Percentiles rank a stretch among this genome's conserved stretches.
Conservation (phyloP, 306 rosid genomes). For the Vigna trinervia region DNA sequence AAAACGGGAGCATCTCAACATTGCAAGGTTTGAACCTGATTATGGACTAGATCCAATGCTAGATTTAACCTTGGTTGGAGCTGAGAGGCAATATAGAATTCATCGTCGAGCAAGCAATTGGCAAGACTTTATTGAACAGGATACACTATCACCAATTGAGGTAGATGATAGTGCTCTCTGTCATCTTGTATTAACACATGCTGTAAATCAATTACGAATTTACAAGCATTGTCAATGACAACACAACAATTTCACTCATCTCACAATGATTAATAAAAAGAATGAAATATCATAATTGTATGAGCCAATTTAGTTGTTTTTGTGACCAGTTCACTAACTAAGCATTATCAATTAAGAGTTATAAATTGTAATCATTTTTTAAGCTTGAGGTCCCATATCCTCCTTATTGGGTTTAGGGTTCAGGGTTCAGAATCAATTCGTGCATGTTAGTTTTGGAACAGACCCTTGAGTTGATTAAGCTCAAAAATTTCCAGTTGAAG, state of each 20-base stretch:
- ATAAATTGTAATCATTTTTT: slow-evolving; percentile 13
- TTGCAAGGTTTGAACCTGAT: slow-evolving; percentile 94
- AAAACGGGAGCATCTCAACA: slow-evolving; percentile 80
- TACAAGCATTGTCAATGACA: neutral
- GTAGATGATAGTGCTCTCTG: slow-evolving; percentile 49
- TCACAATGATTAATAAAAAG: neutral
- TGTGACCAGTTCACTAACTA: neutral
- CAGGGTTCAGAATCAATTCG: slow-evolving; percentile 6
- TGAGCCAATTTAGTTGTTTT: slow-evolving; percentile 2
- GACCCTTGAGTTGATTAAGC: slow-evolving; percentile 9
- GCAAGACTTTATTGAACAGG: slow-evolving; percentile 87
- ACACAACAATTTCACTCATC: slow-evolving; percentile 10
- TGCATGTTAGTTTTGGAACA: neutral
- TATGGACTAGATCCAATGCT: slow-evolving; percentile 91
- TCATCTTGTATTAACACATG: neutral
- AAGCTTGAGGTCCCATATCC: neutral
- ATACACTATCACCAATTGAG: slow-evolving; percentile 78
- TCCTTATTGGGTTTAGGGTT: neutral
- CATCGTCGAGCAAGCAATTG: slow-evolving; percentile 92
- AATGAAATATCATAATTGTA: neutral
- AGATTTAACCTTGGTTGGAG: slow-evolving; percentile 89
- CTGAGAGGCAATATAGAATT: slow-evolving; percentile 84
- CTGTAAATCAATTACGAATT: neutral
- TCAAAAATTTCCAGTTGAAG: neutral
- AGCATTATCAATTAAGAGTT: neutral